phyloP scores from a whole-genome alignment of 345 rosid genomes.

The Eucalyptus camaldulensis region DNA sequence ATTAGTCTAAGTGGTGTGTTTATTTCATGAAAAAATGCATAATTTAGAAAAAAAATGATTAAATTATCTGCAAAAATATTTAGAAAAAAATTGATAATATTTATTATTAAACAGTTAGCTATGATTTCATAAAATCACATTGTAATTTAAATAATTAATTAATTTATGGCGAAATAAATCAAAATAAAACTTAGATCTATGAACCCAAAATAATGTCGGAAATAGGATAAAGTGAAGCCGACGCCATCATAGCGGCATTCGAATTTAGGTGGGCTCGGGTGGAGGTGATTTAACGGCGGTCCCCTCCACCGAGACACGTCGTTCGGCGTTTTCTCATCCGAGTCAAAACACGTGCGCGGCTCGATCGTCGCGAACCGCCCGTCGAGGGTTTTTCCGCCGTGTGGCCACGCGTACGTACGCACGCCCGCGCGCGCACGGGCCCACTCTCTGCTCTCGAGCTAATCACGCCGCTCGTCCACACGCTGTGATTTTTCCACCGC shows the following conservation, averaged over 20 bases:
- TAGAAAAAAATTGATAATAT: fast-evolving
- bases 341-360: not conserved
- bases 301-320: not conserved
- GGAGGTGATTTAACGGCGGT: not conserved
- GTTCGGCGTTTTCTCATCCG: not conserved
- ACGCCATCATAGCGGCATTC: not conserved
- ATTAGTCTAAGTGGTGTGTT: fast-evolving
- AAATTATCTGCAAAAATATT: fast-evolving
- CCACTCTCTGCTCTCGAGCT: not conserved
- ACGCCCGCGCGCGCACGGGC: not conserved
- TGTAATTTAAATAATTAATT: not conserved
- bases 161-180: not conserved
- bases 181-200: not conserved
- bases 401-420: not conserved
- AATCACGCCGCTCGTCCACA: not conserved
- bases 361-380: not conserved
- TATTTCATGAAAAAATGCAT: too few species aligned
- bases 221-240: not conserved
- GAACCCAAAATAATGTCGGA: not conserved
- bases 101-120: fast-evolving
- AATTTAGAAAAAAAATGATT: not conserved
- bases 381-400: not conserved
- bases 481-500: not conserved
- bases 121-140: too few species aligned
- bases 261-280: not conserved